Conservation (phyloP, 805 yeast species). For the Ogataea minuta region DNA sequence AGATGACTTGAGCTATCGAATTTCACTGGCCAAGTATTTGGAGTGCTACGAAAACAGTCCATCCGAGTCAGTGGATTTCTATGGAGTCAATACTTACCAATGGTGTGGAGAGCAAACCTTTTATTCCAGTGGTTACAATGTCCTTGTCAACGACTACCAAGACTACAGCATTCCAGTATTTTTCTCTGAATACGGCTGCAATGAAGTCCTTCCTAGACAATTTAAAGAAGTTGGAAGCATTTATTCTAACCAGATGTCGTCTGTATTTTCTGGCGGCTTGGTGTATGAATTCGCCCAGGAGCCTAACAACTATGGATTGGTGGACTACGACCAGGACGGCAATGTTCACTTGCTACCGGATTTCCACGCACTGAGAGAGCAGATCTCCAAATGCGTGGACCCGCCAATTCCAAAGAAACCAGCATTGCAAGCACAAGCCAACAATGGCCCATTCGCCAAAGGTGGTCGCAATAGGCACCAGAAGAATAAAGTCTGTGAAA, state of each 20-base stretch:
- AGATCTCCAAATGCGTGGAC: constrained; percentile 37
- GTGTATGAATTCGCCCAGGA: constrained; percentile 82
- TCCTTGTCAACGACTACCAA: constrained; percentile 68
- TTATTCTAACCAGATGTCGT: constrained; percentile 69
- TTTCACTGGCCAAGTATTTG: constrained; percentile 73
- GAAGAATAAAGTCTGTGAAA: constrained; percentile 33
- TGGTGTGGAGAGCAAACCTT: constrained; percentile 90
- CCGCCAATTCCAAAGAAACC: constrained; percentile 27
- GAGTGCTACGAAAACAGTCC: constrained; percentile 63
- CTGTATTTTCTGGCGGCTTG: constrained; percentile 80
- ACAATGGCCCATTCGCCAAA: constrained; percentile 22
- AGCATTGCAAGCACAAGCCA: constrained; percentile 15
- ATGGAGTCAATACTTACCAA: constrained; percentile 79
- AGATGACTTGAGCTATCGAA: constrained; percentile 78
- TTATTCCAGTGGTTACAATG: constrained; percentile 68
- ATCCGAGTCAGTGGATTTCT: constrained; percentile 66
- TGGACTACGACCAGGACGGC: constrained; percentile 44
- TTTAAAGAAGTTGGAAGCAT: constrained; percentile 76
- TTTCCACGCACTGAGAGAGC: constrained; percentile 41
- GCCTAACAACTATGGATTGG: constrained; percentile 76
- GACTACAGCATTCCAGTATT: constrained; percentile 75
- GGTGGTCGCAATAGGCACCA: constrained; percentile 17
- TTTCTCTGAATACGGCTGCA: constrained; percentile 91
- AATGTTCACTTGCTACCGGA: constrained; percentile 44
- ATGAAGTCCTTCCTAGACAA: constrained; percentile 70